Evolutionary conservation across 2,329 filamentous ascomycete species (phyloP), one percentile per base, ranked within the genome.

Genomic region (Teratosphaeria nubilosa): DNA sequence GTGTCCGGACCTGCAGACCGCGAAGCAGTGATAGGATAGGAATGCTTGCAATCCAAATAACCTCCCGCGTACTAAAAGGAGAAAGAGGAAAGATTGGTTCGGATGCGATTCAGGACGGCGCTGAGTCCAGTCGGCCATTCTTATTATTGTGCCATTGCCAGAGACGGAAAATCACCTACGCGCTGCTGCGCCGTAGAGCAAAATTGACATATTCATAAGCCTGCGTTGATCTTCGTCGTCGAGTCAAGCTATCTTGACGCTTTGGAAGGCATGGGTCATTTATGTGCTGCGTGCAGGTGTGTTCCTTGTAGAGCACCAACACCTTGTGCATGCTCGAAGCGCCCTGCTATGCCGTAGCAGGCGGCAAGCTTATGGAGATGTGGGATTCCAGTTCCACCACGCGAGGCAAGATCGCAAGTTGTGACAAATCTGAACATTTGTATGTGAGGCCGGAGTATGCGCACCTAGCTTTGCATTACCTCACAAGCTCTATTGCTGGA

Each of bases 311-410:
- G 25, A n/a, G 6, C 22, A 41, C 20, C 51, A 41, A 24, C 37
- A 32, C 9, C 13, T 32, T 30, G 25, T 32, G 51, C 51, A 50
- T 55, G 31, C n/a, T 57, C 31, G 56, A 60, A 55, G 58, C 60
- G 60, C 60, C 20, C 16, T 62, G 59, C 59, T 60, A 59, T 60
- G 60, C 60, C 60, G 57, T 55, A 10, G 6, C 53, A 20, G 53
- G 60, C 60, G 60, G 56, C 58, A 60, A 62, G 45, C 3, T 9
- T 14, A 37, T 37, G 13, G 34, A 16, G 34, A 16, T 37, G 16
- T 37, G 9, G 11, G 10, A 13, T 37, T 37, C 34, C 34, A 14
- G 9, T 14, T 1, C 13, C 34, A 37, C 6, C 4, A 27, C 4
- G 27, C 27, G 27, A 27, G 27, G 6, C 27, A 27, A 27, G 27